Base-by-base conservation (phyloP, 805 yeast species). In the Yarrowia sp. region DNA sequence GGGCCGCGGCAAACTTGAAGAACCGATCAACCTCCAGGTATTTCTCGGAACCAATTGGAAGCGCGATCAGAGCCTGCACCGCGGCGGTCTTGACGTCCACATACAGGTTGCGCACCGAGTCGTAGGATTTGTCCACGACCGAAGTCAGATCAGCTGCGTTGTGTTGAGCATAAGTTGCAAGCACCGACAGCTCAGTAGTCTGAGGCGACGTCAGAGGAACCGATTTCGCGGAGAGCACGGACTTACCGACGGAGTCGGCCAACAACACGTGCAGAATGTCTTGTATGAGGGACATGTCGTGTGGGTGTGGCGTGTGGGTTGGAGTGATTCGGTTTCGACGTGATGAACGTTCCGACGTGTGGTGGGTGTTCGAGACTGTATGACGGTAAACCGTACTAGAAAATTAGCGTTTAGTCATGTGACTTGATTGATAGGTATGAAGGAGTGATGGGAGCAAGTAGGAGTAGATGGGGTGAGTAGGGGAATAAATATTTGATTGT, bases 11-110 rank as follows among this genome's bases (percentile, higher is more conserved):
- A 66, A 71, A 75, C 66, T 69, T 70, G 68, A 74, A 76, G 41
- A 74, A 69, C 44, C 66, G 65, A 61, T 70, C 84, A 13, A 71
- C 39, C 44, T 66, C 70, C 11, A 48, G 66, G 67, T 76, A 76
- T 42, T 66, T 67, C 33, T 67, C 67, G 39, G 73, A 68, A 28
- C 74, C 73, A 65, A 74, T 73, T 8, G 70, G 70, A 4, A 53
- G 61, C 45, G 68, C 57, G 28, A 68, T 66, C 8, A 74, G 67
- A 4, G 64, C 61, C 39, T 69, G 61, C 39, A 70, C 72, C 8
- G 71, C 66, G 15, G 74, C 74, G 14, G 71, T 71, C 68, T 74
- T 73, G 48, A 74, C 63, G 65, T 74, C 77, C 66, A 71, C 69
- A 42, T 69, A 72, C 9, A 71, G 66, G 15, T 51, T 50, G 33